Evolutionary conservation across 306 rosid species (phyloP).

Genomic region (Mimosa bimucronata): DNA sequence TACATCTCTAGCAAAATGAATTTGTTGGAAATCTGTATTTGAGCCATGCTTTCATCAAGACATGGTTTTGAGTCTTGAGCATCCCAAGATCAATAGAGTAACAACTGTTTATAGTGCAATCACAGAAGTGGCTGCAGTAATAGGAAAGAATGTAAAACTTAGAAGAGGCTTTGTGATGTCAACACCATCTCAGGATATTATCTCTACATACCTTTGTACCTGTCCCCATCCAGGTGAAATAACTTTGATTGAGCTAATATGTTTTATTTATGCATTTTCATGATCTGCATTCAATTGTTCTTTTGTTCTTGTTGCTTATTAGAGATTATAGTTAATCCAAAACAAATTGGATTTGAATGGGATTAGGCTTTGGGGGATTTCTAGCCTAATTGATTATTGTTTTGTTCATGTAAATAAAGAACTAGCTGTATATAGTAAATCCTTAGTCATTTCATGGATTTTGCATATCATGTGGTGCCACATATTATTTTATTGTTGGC

Average conservation of each 20-base stretch:
- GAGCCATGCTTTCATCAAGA: conserved; percentile 45
- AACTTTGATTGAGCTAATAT: background rate
- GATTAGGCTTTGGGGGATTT: too few species aligned
- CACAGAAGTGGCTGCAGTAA: conserved; percentile 86
- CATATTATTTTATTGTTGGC: too few species aligned
- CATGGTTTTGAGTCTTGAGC: conserved; percentile 69
- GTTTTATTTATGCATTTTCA: conserved; percentile 27
- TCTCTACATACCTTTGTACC: conserved; percentile 88
- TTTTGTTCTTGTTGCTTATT: too few species aligned
- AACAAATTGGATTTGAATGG: too few species aligned
- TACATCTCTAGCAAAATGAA: conserved; percentile 18
- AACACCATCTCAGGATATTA: conserved; percentile 58
- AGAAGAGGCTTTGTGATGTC: conserved; percentile 73
- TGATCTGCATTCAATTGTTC: too few species aligned
- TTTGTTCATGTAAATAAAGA: too few species aligned
- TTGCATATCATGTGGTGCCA: too few species aligned
- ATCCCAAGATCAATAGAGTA: conserved; percentile 80
- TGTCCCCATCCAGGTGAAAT: conserved; percentile 81
- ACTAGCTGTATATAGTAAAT: too few species aligned
- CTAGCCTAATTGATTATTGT: too few species aligned
- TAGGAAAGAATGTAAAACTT: conserved; percentile 88
- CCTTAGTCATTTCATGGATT: too few species aligned
- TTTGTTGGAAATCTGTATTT: conserved; percentile 22
- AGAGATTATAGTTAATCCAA: too few species aligned
- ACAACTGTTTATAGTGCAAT: conserved; percentile 75